A percentile compares a stretch with the other conserved stretches of the same genome.
Evolutionary conservation across 768 basidiomycete genomes (phyloP).

Genomic region (Tulasnella sp.): DNA sequence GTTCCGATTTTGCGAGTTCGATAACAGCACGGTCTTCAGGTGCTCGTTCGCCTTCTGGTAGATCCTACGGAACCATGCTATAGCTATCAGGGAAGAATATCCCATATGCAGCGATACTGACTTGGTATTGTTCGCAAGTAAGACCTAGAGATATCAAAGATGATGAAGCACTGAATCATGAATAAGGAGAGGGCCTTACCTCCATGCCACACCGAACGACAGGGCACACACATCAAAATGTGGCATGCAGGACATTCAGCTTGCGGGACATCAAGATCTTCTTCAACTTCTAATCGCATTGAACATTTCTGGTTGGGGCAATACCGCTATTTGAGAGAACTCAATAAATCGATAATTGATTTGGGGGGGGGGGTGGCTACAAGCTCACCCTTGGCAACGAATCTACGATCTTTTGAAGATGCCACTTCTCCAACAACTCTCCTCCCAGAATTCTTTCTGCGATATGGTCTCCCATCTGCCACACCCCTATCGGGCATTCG

Average conservation of each 20-base stretch:
- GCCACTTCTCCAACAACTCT: conserved; percentile 5
- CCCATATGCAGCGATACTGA: not conserved
- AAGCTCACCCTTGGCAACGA: conserved; percentile 1
- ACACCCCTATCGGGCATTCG: conserved; percentile 1
- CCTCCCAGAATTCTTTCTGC: not conserved
- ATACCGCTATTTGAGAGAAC: not conserved
- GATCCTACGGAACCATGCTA: not conserved
- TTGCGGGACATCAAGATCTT: conserved; percentile 1
- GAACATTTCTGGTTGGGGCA: conserved; percentile 14
- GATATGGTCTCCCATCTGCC: conserved; percentile 9
- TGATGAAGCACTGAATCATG: not conserved
- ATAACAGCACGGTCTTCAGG: not conserved
- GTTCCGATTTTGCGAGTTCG: not conserved
- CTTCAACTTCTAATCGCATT: not conserved
- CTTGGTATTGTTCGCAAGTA: not conserved
- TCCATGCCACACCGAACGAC: conserved; percentile 8
- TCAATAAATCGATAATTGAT: not conserved
- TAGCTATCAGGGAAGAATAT: not conserved
- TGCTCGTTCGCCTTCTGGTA: not conserved
- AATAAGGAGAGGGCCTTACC: not conserved
- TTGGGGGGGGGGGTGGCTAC: not conserved
- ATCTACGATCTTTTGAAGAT: not conserved
- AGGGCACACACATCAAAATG: conserved; percentile 1
- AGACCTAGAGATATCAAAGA: not conserved
- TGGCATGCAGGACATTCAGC: conserved; percentile 10